Evolutionary conservation across 805 yeast species (phyloP).

Genomic region (Monosporozyma servazzii): DNA sequence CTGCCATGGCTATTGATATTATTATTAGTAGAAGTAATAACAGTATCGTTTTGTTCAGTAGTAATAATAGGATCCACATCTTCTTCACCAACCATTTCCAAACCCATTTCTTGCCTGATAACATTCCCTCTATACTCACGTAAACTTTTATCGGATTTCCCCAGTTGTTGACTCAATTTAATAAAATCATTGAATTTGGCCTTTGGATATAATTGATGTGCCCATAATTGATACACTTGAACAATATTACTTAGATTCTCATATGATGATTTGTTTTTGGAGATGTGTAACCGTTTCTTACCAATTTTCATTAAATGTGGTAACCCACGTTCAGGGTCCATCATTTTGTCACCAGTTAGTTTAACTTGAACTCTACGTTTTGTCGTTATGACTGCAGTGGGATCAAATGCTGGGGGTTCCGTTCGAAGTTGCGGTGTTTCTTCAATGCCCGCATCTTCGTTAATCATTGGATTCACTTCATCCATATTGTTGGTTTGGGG

Average conservation of each 20-base stretch:
- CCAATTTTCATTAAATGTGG: conserved; percentile 39
- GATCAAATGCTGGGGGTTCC: conserved; percentile 19
- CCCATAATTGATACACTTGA: conserved; percentile 63
- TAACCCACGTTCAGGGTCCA: conserved; percentile 44
- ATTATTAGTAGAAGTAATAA: neutral
- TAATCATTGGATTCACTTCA: conserved; percentile 4
- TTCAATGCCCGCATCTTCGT: neutral
- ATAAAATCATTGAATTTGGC: conserved; percentile 68
- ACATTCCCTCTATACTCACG: conserved; percentile 35
- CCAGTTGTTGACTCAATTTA: conserved; percentile 41
- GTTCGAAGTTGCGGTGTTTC: conserved; percentile 1
- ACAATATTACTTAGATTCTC: conserved; percentile 33
- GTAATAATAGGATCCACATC: neutral
- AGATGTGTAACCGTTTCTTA: conserved; percentile 28
- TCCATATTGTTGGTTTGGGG: conserved; percentile 2
- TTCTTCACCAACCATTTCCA: conserved; percentile 3
- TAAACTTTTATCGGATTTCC: conserved; percentile 35
- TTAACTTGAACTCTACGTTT: conserved; percentile 32
- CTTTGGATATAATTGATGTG: conserved; percentile 67
- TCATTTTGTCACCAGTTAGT: conserved; percentile 43
- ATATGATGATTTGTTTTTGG: conserved; percentile 18
- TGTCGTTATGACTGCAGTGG: conserved; percentile 17
- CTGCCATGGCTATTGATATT: neutral
- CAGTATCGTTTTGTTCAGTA: neutral
- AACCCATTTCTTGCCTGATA: conserved; percentile 33